Percentiles rank a stretch among this genome's conserved stretches.
Evolutionary conservation across 1,284 basidiomycete genomes (phyloP).

Genomic region (Vanrija pseudolonga): DNA sequence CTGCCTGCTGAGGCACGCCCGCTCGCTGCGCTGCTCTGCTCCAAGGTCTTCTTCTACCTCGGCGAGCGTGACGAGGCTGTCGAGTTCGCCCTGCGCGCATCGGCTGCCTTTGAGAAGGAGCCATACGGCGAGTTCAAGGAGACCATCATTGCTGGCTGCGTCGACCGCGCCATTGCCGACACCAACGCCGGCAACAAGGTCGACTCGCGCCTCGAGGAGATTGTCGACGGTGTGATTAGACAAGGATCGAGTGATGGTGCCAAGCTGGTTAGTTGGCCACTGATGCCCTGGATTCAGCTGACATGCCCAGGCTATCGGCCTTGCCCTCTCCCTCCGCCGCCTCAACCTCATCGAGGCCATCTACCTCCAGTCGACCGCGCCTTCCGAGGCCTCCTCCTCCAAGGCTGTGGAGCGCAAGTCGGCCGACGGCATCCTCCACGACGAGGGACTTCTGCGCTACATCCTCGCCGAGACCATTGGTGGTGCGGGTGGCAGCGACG

Average conservation of each 20-base stretch:
- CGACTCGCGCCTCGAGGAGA: slow-evolving; percentile 69
- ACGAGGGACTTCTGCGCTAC: slow-evolving; percentile 76
- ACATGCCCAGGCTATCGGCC: slow-evolving; percentile 71
- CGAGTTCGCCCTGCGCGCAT: slow-evolving; percentile 87
- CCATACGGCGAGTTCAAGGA: slow-evolving; percentile 79
- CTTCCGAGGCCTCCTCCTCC: slow-evolving; percentile 21
- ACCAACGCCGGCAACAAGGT: slow-evolving; percentile 55
- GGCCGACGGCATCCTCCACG: slow-evolving; percentile 51
- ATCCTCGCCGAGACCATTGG: slow-evolving; percentile 85
- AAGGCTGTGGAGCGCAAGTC: slow-evolving; percentile 19
- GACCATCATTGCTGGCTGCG: slow-evolving; percentile 88
- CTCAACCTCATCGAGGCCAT: slow-evolving; percentile 77
- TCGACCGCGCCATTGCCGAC: slow-evolving; percentile 76
- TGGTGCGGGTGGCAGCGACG: slow-evolving; percentile 44
- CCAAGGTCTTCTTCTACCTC: slow-evolving; percentile 94
- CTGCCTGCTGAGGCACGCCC: slow-evolving; percentile 68
- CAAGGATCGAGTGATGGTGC: slow-evolving; percentile 77
- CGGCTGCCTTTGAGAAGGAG: slow-evolving; percentile 75
- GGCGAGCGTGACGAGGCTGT: slow-evolving; percentile 90
- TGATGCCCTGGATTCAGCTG: not conserved
- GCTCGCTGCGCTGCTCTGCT: slow-evolving; percentile 80
- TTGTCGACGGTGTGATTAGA: slow-evolving; percentile 82
- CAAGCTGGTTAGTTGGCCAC: slow-evolving; percentile 64
- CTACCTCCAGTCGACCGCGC: slow-evolving; percentile 51
- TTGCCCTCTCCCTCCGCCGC: slow-evolving; percentile 83